These are phyloP conservation scores for Cudoniella acicularis DNA, from an alignment of 495 filamentous ascomycete species.

Conservation along the genomic window DNA sequence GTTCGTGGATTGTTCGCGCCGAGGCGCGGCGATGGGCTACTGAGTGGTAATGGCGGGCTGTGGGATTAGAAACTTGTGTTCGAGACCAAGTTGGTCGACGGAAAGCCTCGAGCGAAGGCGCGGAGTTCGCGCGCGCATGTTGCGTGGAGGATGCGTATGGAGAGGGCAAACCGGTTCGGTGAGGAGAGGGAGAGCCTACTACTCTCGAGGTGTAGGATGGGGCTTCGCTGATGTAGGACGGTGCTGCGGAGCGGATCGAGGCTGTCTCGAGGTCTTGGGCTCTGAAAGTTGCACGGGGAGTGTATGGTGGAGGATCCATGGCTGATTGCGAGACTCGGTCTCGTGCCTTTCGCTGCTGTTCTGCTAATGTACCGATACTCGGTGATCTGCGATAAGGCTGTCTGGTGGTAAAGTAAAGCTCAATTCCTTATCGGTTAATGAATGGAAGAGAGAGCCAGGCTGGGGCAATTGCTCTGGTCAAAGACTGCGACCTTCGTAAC, in stretches of 20 bases:
- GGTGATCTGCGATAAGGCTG: neutral
- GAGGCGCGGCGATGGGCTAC: constrained; percentile 43
- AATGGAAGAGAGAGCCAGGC: no score
- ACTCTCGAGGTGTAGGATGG: constrained; percentile 36
- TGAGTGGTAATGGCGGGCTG: constrained; percentile 43
- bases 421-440: neutral
- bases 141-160: constrained; percentile 34
- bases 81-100: constrained; percentile 38
- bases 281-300: constrained; percentile 26
- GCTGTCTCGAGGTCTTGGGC: constrained; percentile 49
- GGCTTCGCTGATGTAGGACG: constrained; percentile 45
- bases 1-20: constrained; percentile 5
- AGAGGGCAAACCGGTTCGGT: neutral
- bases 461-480: no score
- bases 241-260: constrained; percentile 47
- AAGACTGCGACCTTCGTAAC: no score
- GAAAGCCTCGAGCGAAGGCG: constrained; percentile 21
- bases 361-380: neutral
- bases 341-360: neutral
- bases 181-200: neutral
- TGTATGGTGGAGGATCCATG: constrained; percentile 14
- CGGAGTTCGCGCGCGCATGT: constrained; percentile 18
- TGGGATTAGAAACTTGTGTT: constrained; percentile 37
- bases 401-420: neutral
- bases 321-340: neutral